Percentiles rank a stretch among this genome's conserved stretches.
phyloP scores from a whole-genome alignment of 192 early-diverging fungal genomes.

The Coemansia aciculifera region DNA sequence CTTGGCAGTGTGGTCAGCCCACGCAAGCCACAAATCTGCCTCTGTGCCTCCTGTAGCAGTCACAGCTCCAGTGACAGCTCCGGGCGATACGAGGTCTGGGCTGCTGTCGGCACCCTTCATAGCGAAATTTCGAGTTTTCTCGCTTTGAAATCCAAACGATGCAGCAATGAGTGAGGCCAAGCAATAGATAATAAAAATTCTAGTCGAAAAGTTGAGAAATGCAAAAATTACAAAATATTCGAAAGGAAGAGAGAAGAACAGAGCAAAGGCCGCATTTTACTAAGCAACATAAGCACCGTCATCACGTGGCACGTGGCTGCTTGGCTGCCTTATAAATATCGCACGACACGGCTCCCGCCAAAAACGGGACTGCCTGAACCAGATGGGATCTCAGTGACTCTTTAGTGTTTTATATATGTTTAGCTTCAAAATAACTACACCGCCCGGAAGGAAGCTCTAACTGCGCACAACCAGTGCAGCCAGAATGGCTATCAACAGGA shows the following conservation, averaged over 20 bases:
- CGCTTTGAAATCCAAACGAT: not conserved
- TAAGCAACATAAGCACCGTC: not conserved
- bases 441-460: not conserved
- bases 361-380: no score
- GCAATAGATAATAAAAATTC: not conserved
- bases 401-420: not conserved
- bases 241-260: not conserved
- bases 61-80: not conserved
- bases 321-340: not conserved
- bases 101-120: constrained; percentile 6
- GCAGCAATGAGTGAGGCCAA: not conserved
- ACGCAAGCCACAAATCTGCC: constrained; percentile 13
- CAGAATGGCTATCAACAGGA: constrained; percentile 35
- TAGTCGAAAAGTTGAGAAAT: not conserved
- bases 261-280: not conserved
- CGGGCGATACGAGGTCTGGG: not conserved
- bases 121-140: not conserved
- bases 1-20: constrained; percentile 13
- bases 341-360: not conserved
- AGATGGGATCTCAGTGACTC: not conserved
- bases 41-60: not conserved
- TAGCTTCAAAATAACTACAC: not conserved
- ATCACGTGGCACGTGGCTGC: not conserved
- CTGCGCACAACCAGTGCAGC: constrained; percentile 15
- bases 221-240: not conserved